Conservation (phyloP, 805 yeast genomes). For the Candida coquimbonensis region DNA sequence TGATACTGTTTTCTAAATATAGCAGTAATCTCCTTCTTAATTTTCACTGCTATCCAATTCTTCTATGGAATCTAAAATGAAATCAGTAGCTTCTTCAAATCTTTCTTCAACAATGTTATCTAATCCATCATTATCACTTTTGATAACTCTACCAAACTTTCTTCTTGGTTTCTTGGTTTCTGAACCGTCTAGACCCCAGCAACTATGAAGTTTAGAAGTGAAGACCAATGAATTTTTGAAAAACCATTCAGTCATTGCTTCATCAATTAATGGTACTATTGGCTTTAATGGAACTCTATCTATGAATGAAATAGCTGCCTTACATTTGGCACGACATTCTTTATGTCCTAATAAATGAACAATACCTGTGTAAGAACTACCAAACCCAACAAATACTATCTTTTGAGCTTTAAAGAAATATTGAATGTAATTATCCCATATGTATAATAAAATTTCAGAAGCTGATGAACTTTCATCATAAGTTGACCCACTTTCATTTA, state of each 20-base stretch:
- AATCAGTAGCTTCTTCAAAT: conserved; percentile 81
- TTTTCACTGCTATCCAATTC: conserved; percentile 43
- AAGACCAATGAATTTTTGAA: conserved; percentile 79
- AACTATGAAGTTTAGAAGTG: conserved; percentile 64
- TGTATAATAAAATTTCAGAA: conserved; percentile 67
- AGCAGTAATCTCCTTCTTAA: not conserved
- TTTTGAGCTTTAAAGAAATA: conserved; percentile 60
- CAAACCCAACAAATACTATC: conserved; percentile 77
- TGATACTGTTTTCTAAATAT: not conserved
- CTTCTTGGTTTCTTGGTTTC: conserved; percentile 71
- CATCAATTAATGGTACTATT: conserved; percentile 82
- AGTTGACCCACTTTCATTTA: conserved; percentile 40
- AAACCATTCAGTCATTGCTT: conserved; percentile 86
- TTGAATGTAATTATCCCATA: conserved; percentile 89
- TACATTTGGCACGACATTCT: conserved; percentile 53
- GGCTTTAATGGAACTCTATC: conserved; percentile 68
- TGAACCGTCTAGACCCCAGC: conserved; percentile 59
- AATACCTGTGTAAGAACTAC: conserved; percentile 82
- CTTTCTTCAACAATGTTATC: conserved; percentile 73
- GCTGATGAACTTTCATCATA: conserved; percentile 32
- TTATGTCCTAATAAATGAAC: conserved; percentile 87
- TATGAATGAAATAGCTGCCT: conserved; percentile 63
- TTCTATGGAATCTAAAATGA: conserved; percentile 71
- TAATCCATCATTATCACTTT: conserved; percentile 64
- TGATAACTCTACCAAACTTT: conserved; percentile 84